Evolutionary conservation across 225 moss, liverwort and hornwort genomes (phyloP), one percentile per base, ranked within the genome.

Genomic region (Bryum argenteum): DNA sequence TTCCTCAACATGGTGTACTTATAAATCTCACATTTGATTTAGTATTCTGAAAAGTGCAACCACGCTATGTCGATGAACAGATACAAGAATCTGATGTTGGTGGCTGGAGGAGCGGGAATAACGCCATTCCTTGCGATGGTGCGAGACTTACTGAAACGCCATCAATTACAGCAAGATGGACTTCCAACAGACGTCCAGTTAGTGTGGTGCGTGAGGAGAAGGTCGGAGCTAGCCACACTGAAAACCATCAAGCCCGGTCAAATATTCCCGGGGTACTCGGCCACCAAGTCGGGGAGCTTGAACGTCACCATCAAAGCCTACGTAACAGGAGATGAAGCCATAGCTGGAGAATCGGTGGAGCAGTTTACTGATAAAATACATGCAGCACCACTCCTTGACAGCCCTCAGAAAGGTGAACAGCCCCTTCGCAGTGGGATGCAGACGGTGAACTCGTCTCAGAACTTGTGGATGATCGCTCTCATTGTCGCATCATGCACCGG

Each of bases 381-480:
- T 0, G 15, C 24, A 8, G 9, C 61, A 22, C 13, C 22, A 56
- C 54, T 42, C 22, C 26, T 33, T 2, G 20, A 41, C 15, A 72
- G 50, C 17, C 48, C 50, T 3, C 65, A 65, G 1, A 57, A 70
- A 26, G 48, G 12, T 12, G 14, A 47, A 15, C 45, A 47, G 45
- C 11, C 11, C 2, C 5, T 1, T 24, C 18, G 8, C 57, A 50
- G 61, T 12, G 78, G 75, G 22, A 70, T 84, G 19, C 57, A 81
- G 5, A 57, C 70, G 6, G 75, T 88, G 15, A 72, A 82, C 17
- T 65, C 84, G 23, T 61, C 15, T 23, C 69, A 83, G 33, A 88
- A 85, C 45, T 43, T 88, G 69, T 85, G 88, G 85, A 72, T 76
- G 66, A 67, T 85, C 39, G 75, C 71, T 10, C 78, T 88, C 6